Evolutionary conservation across 169 alveolate species (phyloP).

Genomic region (Eimeria brunetti): DNA sequence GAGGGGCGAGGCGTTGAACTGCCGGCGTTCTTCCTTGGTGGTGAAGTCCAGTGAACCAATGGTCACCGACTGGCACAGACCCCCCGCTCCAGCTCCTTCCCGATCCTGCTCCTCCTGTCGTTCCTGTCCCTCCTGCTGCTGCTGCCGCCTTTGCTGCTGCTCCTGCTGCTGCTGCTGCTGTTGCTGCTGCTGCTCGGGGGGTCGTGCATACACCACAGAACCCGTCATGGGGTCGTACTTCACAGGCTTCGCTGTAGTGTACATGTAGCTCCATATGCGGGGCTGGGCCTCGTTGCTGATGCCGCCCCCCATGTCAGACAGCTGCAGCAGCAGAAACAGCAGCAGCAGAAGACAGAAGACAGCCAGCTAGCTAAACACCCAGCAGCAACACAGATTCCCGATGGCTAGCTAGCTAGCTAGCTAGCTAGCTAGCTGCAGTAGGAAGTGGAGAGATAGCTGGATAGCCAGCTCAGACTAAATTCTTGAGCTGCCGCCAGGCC

Average conservation of each 20-base stretch:
- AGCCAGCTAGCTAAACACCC: not conserved
- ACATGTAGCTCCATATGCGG: conserved; percentile 60
- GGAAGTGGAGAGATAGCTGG: not conserved
- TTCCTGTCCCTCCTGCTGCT: not conserved
- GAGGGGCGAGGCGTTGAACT: conserved; percentile 39
- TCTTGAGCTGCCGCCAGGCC: not conserved
- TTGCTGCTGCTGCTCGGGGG: not conserved
- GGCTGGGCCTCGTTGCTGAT: not conserved
- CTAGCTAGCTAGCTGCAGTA: not conserved
- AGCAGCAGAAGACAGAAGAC: not conserved
- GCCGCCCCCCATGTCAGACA: not conserved
- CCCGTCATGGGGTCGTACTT: conserved; percentile 26
- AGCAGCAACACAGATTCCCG: not conserved
- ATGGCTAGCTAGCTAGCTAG: too few species aligned
- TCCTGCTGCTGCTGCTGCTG: conserved; percentile 32
- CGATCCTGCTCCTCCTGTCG: not conserved
- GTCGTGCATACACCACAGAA: not conserved
- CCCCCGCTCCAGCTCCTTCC: not conserved
- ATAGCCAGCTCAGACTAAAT: not conserved
- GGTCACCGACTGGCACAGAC: not conserved
- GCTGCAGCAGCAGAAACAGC: not conserved
- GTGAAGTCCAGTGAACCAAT: conserved; percentile 23
- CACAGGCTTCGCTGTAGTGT: conserved; percentile 73
- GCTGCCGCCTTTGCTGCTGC: not conserved
- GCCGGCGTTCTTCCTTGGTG: not conserved